Evolutionary conservation across 2,329 filamentous ascomycete genomes (phyloP).

Genomic region (Cytospora chrysosperma): DNA sequence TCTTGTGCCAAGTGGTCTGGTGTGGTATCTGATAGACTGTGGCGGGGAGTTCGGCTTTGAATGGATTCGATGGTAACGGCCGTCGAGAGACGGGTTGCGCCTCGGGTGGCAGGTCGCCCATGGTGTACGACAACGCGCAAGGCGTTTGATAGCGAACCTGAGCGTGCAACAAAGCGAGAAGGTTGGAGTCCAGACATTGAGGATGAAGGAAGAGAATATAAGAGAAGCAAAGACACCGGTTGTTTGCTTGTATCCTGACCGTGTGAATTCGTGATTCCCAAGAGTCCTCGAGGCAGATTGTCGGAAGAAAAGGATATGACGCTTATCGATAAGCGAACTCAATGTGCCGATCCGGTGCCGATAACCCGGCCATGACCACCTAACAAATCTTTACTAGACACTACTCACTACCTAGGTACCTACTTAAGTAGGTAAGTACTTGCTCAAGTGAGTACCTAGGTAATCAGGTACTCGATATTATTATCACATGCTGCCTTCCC

Average conservation of each 20-base stretch:
- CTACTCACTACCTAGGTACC: too few species aligned
- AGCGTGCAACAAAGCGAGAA: not conserved
- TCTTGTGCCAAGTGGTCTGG: not conserved
- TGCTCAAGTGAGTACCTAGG: too few species aligned
- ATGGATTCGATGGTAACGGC: not conserved
- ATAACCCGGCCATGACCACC: not conserved
- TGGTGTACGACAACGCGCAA: not conserved
- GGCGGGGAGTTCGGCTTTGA: not conserved
- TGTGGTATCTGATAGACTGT: not conserved
- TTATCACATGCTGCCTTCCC: too few species aligned
- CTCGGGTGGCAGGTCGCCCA: not conserved
- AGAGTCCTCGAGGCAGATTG: not conserved
- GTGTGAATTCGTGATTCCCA: not conserved
- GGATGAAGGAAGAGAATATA: not conserved
- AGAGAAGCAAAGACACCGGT: too few species aligned
- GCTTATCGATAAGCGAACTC: not conserved
- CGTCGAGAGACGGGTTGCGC: not conserved
- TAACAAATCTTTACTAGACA: too few species aligned
- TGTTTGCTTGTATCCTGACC: not conserved
- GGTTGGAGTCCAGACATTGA: not conserved
- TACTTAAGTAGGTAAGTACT: too few species aligned
- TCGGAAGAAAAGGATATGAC: not conserved
- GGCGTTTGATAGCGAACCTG: not conserved
- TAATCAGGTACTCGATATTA: too few species aligned
- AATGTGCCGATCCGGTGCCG: not conserved